Base-by-base conservation (phyloP, 2,329 filamentous ascomycete genomes). In the Phialemoniopsis sp. region DNA sequence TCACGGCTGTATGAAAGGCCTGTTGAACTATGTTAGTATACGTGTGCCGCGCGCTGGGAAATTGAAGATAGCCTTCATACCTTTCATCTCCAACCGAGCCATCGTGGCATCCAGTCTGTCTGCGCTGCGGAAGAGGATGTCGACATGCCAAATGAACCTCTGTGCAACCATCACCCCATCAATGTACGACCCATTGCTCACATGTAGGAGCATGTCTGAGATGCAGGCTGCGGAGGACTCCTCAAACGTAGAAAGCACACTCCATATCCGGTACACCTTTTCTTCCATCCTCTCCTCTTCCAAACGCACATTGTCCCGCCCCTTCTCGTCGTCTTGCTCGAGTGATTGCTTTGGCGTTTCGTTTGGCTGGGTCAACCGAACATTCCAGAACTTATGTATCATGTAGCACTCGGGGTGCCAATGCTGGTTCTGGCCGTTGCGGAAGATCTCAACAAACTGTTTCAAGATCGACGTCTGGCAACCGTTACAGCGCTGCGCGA, bases 371-470 rank as follows among this genome's bases (percentile, higher is more conserved):
- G 82, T 80, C 29, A 98, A 72, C 37, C 93, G 83, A 43, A 98
- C 93, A 58, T 97, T 98, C 93, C 93, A 98, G 64, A 97, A 98
- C 57, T 98, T 98, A 68, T 98, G 93, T 46, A 98, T 98, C 93
- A 98, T 98, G 65, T 98, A 98, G 64, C 93, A 98, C 64, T 98
- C 93, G 3, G 93, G 93, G 59, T 98, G 93, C 93, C 93, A 98
- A 60, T 98, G 93, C 57, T 98, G 93, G 58, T 97, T 96, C 59
- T 95, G 87, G 3, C 91, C 91, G 62, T 97, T 97, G 52, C 93
- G 85, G 65, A 90, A 98, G 45, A 98, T 97, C 63, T 98, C 93
- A 45, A 98, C 93, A 60, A 98, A 98, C 61, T 98, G 93, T 68
- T 98, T 98, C 32, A 98, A 72, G 47, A 98, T 98, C 38, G 93